Conservation (phyloP, 371 early-diverging fungal genomes). For the Mortierella polycephala region DNA sequence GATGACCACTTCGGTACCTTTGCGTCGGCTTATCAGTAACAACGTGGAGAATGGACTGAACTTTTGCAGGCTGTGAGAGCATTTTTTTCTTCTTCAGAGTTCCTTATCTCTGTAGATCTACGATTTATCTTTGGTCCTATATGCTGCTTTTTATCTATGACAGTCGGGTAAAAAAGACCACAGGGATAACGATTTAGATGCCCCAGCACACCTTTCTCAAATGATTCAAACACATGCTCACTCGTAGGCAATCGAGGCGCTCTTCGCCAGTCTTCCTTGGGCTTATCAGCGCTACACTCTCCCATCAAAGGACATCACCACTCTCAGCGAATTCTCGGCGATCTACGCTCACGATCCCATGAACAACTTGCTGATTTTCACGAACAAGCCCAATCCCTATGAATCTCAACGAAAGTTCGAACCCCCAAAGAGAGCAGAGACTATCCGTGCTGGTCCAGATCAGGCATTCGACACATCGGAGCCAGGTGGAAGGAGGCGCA, state of each 20-base stretch:
- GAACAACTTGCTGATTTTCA: constrained; percentile 78
- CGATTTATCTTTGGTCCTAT: no score
- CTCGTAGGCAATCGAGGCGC: constrained; percentile 34
- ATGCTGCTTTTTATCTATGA: no score
- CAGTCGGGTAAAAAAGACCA: background rate
- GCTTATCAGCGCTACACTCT: constrained; percentile 45
- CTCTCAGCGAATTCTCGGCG: constrained; percentile 38
- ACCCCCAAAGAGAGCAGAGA: constrained; percentile 12
- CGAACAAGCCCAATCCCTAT: constrained; percentile 67
- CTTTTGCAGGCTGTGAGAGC: constrained; percentile 6
- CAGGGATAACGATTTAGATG: background rate
- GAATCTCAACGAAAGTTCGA: constrained; percentile 20
- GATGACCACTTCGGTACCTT: no score
- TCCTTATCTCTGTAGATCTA: constrained; percentile 11
- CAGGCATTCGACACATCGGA: background rate
- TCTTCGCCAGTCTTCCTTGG: constrained; percentile 42
- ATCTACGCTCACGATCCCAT: constrained; percentile 81
- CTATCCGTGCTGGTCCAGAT: background rate
- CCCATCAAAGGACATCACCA: constrained; percentile 21
- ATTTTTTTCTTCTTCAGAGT: background rate
- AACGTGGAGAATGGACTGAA: constrained; percentile 1
- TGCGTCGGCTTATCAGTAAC: no score
- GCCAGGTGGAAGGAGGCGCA: constrained; percentile 20
- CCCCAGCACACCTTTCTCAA: no score
- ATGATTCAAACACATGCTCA: background rate